A percentile compares a stretch with the other conserved stretches of the same genome.
Evolutionary conservation across 2,329 filamentous ascomycete species (phyloP).

Genomic region (Cladosporium sp.): DNA sequence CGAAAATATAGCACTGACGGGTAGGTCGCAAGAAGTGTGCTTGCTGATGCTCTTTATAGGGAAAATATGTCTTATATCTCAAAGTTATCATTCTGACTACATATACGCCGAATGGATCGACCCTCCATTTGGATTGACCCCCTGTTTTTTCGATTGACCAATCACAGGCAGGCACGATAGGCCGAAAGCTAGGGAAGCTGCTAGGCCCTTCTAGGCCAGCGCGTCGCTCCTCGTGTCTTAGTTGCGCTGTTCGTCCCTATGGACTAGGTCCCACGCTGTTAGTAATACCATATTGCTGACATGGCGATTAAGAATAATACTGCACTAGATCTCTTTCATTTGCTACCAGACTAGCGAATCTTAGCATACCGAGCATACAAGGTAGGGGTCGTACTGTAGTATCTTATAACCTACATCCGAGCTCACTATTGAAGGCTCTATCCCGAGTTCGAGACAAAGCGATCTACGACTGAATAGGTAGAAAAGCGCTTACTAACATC

Average conservation of each 20-base stretch:
- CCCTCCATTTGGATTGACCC: too few relatives aligned
- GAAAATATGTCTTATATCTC: too few relatives aligned
- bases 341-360: neutral
- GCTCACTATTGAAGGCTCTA: neutral
- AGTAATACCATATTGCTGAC: neutral
- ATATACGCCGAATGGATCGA: too few relatives aligned
- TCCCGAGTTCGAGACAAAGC: neutral
- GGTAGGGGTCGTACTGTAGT: neutral
- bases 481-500: neutral
- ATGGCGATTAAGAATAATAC: neutral
- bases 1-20: too few relatives aligned
- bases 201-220: neutral
- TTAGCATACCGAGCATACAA: neutral
- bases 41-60: too few relatives aligned
- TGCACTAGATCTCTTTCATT: neutral
- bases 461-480: neutral
- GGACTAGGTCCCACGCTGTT: neutral
- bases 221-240: constrained; percentile 8
- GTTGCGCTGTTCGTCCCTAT: neutral
- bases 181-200: neutral
- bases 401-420: neutral
- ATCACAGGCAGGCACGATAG: too few relatives aligned
- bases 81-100: too few relatives aligned
- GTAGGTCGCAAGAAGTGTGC: too few relatives aligned
- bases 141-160: too few relatives aligned